These are phyloP conservation scores for Pyrenophora teres DNA, from an alignment of 2,329 filamentous ascomycete species.

Conservation along the genomic window DNA sequence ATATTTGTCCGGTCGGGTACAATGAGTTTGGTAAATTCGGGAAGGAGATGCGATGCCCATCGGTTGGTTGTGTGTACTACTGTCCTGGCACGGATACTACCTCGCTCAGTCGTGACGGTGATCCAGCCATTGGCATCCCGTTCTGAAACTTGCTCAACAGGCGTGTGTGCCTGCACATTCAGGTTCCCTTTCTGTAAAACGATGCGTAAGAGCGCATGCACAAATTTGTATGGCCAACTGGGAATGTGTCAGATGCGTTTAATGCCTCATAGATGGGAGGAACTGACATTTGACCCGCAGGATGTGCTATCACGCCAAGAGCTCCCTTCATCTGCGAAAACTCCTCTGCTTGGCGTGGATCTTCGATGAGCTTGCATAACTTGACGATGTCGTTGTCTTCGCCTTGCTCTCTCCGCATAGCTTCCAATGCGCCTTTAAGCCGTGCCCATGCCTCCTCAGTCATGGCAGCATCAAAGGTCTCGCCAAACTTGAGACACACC, in stretches of 20 bases:
- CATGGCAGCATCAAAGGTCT: conserved; percentile 22
- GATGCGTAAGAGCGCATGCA: conserved; percentile 16
- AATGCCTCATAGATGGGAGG: not conserved
- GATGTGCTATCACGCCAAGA: conserved; percentile 10
- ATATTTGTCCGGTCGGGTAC: conserved; percentile 6
- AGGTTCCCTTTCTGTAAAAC: conserved; percentile 6
- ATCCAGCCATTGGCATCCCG: conserved; percentile 10
- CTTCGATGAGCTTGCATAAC: conserved; percentile 8
- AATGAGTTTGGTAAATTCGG: conserved; percentile 12
- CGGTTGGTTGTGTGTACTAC: conserved; percentile 17
- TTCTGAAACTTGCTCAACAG: conserved; percentile 12
- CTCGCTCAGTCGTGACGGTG: conserved; percentile 6
- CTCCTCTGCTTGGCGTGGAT: conserved; percentile 6
- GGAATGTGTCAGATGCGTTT: not conserved
- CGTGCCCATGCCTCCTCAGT: conserved; percentile 18
- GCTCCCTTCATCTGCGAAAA: conserved; percentile 19
- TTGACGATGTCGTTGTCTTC: conserved; percentile 12
- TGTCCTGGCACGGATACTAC: conserved; percentile 7
- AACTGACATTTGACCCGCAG: conserved; percentile 14
- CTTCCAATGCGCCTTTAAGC: conserved; percentile 14
- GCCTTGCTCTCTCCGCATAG: conserved; percentile 15
- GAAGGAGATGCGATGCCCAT: conserved; percentile 18
- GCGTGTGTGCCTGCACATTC: conserved; percentile 10
- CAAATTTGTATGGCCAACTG: conserved; percentile 21
- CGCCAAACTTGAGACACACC: conserved; percentile 16